Evolutionary conservation across 495 filamentous ascomycete species (phyloP).

Genomic region (Penicillium ochrochloron): DNA sequence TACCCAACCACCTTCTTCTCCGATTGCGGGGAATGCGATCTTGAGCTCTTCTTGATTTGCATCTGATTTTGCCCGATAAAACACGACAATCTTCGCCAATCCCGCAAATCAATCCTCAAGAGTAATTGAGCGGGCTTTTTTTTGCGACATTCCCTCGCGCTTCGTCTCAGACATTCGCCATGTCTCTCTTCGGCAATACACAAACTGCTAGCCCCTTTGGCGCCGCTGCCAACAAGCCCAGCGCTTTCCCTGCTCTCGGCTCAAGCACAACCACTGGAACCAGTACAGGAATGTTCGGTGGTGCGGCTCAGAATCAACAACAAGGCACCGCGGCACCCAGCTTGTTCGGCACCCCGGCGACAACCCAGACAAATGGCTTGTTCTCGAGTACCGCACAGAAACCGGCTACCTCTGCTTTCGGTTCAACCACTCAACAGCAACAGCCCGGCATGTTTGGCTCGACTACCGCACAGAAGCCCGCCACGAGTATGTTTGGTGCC

Average conservation of each 20-base stretch:
- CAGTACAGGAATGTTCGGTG: constrained; percentile 37
- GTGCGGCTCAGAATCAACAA: constrained; percentile 28
- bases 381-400: constrained; percentile 44
- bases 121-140: constrained; percentile 24
- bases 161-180: constrained; percentile 29
- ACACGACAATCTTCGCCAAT: neutral
- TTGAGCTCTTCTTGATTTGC: neutral
- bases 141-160: constrained; percentile 23
- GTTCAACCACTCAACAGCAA: constrained; percentile 18
- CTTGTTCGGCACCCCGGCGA: constrained; percentile 27
- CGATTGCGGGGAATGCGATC: constrained; percentile 20
- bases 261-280: constrained; percentile 25
- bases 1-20: constrained; percentile 16
- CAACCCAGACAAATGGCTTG: constrained; percentile 30
- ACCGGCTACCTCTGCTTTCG: constrained; percentile 37
- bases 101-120: neutral
- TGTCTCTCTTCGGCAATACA: constrained; percentile 49
- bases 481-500: constrained; percentile 36
- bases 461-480: constrained; percentile 45
- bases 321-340: constrained; percentile 25
- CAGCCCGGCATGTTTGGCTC: constrained; percentile 42
- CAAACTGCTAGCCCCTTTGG: constrained; percentile 37
- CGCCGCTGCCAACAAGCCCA: constrained; percentile 41
- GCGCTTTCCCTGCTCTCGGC: constrained; percentile 40
- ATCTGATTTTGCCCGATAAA: neutral